Base-by-base conservation (phyloP, 164 flowering plant genomes). In the Platanus orientalis region DNA sequence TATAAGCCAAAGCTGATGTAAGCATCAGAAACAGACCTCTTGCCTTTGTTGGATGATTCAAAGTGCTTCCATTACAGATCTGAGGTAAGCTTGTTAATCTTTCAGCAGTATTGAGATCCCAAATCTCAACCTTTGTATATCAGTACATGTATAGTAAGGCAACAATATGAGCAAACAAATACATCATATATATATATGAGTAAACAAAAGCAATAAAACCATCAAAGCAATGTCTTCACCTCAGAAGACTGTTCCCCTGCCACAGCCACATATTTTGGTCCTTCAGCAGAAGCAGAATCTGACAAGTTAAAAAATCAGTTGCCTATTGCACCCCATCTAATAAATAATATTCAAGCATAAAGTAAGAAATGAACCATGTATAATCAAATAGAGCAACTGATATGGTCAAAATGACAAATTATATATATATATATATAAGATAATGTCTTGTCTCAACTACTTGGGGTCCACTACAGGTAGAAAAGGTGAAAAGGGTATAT, bases 21-120 rank as follows among this genome's bases (percentile, higher is more conserved):
- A 26, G 44, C 23, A 52, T 19, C 27, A 54, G 28, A 63, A 45
- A 55, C 71, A 32, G 10, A 88, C 96, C 97, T 87, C 86, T 84
- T 32, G 74, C 71, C 29, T 79, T 84, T 25, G 76, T 64, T 54
- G 80, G 76, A 66, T 57, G 55, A 65, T 64, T 74, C 29, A 36
- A 17, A 3, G 76, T 78, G 62, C 57, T 79, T 64, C 59, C 76
- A 69, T 56, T 26, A 40, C 63, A 29, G 47, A 20, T 67, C 54
- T 71, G 75, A 73, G 86, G 78, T 64, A 94, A 65, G 44, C 70
- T 61, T 65, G 69, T 67, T 48, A 80, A 44, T 74, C 74, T 86
- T 76, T 81, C 78, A 42, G 81, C 89, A 72, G 78, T 69, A 57
- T 79, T 74, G 45, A 91, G 83, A 80, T 94, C 96, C 97, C 96